Base-by-base conservation (phyloP, 768 basidiomycete species). In the Pisolithus microcarpus region DNA sequence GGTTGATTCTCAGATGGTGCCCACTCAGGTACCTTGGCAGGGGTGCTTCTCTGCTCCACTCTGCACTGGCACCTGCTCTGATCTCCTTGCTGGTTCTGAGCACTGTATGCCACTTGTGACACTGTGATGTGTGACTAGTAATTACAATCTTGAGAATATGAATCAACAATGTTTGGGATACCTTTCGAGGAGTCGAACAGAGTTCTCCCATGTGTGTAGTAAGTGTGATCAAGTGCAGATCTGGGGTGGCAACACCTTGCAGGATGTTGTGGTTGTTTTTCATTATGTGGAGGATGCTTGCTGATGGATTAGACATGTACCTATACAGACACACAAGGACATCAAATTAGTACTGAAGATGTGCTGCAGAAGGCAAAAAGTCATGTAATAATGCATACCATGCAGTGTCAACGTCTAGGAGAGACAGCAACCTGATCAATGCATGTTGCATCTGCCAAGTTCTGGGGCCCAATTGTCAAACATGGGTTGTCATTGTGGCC, bases 201-300 rank as follows among this genome's bases (percentile, higher is more conserved):
- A n/a, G n/a, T n/a, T n/a, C n/a, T n/a, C n/a, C n/a, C n/a, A n/a
- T n/a, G n/a, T n/a, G n/a, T n/a, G n/a, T n/a, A n/a, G n/a, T n/a
- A n/a, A n/a, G n/a, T n/a, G n/a, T n/a, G 1, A 82, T 85, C 39
- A 96, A 78, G 53, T 88, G 85, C 46, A 90, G 76, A 53, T 80
- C 80, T 8, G 86, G 82, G 11, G 81, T 69, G 2, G 92, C 87
- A 44, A 96, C 93, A 55, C 93, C 93, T 80, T 96, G 92, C 21
- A 95, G 75, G 64, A 90, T 91, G 70, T 91, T 91, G 79, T 91
- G 89, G 74, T 91, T 91, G 88, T 90, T 89, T 76, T 89, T 89
- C 56, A 91, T 94, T 54, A 87, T 91, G 79, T 91, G 56, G 79
- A 94, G 94, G 36, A 95, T 87, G 56, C 78, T 80, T 1, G 92